Conservation (phyloP, 768 basidiomycete genomes). For the Lyophyllum atratum region DNA sequence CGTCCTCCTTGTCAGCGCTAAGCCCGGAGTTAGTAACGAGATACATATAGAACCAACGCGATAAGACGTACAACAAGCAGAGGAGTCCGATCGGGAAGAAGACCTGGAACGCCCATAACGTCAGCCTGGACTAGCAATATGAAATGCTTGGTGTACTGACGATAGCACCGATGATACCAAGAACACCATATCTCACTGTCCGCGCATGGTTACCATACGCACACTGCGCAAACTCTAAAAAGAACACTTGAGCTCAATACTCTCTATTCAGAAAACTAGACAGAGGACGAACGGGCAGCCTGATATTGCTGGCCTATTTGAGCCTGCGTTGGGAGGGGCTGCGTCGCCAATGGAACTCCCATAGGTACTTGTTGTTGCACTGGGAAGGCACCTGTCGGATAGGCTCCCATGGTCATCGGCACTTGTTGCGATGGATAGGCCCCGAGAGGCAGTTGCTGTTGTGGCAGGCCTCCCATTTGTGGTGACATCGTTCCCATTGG, state of each 20-base stretch:
- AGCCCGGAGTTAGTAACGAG: background rate
- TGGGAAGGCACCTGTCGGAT: too few relatives aligned
- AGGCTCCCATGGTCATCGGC: background rate
- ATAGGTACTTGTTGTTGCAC: background rate
- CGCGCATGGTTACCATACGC: slow-evolving; percentile 23
- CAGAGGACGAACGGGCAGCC: slow-evolving; percentile 13
- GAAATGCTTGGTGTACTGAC: too few relatives aligned
- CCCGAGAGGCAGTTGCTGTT: background rate
- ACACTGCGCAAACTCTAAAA: slow-evolving; percentile 22
- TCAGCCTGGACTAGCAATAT: too few relatives aligned
- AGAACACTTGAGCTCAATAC: background rate
- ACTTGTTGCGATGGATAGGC: background rate
- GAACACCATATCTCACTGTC: slow-evolving; percentile 22
- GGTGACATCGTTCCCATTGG: background rate
- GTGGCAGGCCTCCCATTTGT: background rate
- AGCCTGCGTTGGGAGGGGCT: background rate
- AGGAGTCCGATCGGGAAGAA: slow-evolving; percentile 27
- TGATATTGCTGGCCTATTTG: slow-evolving; percentile 14
- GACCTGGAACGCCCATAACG: too few relatives aligned
- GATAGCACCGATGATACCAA: slow-evolving; percentile 26
- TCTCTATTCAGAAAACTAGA: background rate
- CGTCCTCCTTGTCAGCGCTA: slow-evolving; percentile 9
- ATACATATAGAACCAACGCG: background rate
- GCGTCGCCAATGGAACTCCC: background rate
- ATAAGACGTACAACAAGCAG: background rate